Evolutionary conservation across 2,329 filamentous ascomycete genomes (phyloP).

Genomic region (Bipolaris victoriae): DNA sequence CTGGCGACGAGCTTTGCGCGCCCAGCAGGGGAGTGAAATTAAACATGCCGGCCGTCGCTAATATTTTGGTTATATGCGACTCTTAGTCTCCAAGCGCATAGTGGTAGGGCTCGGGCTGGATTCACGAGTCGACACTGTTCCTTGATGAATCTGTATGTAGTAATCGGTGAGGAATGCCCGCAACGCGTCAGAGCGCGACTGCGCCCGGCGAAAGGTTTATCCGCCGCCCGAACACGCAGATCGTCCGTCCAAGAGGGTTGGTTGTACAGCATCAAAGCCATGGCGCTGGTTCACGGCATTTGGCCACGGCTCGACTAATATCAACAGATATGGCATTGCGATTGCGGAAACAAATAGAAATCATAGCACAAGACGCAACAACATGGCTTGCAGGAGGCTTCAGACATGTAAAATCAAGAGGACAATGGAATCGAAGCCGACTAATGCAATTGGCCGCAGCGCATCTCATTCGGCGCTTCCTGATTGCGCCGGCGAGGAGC

Average conservation of each 20-base stretch:
- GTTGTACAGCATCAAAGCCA: background rate
- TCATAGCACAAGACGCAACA: background rate
- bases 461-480: background rate
- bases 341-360: background rate
- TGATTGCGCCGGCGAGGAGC: background rate
- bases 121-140: slow-evolving; percentile 2
- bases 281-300: background rate
- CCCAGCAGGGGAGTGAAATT: slow-evolving; percentile 92
- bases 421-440: background rate
- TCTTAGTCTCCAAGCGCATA: slow-evolving; percentile 12
- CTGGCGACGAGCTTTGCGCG: slow-evolving; percentile 83
- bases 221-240: background rate
- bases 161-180: slow-evolving; percentile 4
- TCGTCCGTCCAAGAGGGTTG: background rate
- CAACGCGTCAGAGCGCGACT: slow-evolving; percentile 18
- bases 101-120: slow-evolving; percentile 2
- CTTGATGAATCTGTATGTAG: slow-evolving; percentile 3
- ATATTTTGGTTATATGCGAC: slow-evolving; percentile 6
- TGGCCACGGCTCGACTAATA: background rate
- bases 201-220: slow-evolving; percentile 4
- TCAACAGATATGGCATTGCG: background rate
- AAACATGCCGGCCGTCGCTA: slow-evolving; percentile 70
- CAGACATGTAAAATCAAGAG: background rate
- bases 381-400: background rate
- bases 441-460: background rate